Conservation (phyloP, 1,284 basidiomycete genomes). For the Puccinia polysora region DNA sequence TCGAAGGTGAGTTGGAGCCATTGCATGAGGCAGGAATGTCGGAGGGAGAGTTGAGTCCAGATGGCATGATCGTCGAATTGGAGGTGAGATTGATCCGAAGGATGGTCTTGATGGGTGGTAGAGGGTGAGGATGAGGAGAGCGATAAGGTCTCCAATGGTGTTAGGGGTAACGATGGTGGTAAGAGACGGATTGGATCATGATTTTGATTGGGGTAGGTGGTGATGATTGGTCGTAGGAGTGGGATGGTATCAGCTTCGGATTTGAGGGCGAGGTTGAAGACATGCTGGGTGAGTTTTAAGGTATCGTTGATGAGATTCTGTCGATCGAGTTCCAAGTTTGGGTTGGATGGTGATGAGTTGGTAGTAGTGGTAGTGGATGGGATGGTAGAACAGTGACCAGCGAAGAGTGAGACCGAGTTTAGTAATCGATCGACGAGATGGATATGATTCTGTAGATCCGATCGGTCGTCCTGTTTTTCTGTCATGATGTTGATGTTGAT, state of each 20-base stretch:
- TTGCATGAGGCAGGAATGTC: neutral
- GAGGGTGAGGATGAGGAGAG: too few relatives aligned
- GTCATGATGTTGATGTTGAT: neutral
- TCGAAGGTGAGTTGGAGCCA: neutral
- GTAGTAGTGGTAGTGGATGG: neutral
- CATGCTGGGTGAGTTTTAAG: neutral
- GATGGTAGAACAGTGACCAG: slow-evolving; percentile 2
- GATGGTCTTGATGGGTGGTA: too few relatives aligned
- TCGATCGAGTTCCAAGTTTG: neutral
- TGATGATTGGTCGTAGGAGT: neutral
- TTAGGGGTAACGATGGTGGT: neutral
- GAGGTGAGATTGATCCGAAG: neutral
- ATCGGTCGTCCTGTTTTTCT: neutral
- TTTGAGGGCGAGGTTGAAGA: slow-evolving; percentile 17
- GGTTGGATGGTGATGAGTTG: too few relatives aligned
- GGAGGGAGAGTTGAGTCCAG: slow-evolving; percentile 9
- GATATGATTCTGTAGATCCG: neutral
- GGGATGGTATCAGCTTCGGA: neutral
- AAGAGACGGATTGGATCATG: neutral
- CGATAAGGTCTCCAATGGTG: slow-evolving; percentile 3
- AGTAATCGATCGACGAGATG: neutral
- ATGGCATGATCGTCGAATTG: slow-evolving; percentile 5
- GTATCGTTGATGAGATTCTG: slow-evolving; percentile 9
- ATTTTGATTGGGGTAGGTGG: too few relatives aligned
- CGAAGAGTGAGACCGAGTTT: slow-evolving; percentile 10